Evolutionary conservation across 2,329 filamentous ascomycete species (phyloP).

Genomic region (Alternaria hordeiaustralica): DNA sequence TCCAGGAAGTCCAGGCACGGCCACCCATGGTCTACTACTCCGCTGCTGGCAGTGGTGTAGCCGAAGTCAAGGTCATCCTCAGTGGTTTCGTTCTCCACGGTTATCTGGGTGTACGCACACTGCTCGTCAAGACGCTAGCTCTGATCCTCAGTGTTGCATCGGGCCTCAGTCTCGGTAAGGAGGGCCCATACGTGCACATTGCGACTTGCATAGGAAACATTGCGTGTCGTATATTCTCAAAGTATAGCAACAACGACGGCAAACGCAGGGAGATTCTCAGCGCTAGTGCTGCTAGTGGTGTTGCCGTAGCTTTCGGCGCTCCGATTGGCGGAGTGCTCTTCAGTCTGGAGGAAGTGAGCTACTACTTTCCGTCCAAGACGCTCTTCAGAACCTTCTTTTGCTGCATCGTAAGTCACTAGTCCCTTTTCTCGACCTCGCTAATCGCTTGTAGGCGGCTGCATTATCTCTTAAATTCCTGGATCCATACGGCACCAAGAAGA

Average conservation of each 20-base stretch:
- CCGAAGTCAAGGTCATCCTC: slow-evolving; percentile 96
- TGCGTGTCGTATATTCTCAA: slow-evolving; percentile 87
- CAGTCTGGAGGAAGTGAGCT: slow-evolving; percentile 91
- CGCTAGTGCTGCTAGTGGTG: slow-evolving; percentile 87
- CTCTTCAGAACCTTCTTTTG: slow-evolving; percentile 98
- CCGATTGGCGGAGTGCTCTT: slow-evolving; percentile 91
- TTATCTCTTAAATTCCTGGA: slow-evolving; percentile 93
- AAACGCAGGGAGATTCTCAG: slow-evolving; percentile 95
- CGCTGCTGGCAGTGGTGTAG: slow-evolving; percentile 92
- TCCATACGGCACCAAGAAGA: slow-evolving; percentile 94
- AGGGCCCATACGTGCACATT: slow-evolving; percentile 97
- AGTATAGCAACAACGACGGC: slow-evolving; percentile 92
- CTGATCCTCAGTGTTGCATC: slow-evolving; percentile 90
- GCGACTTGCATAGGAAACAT: slow-evolving; percentile 96
- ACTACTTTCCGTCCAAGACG: slow-evolving; percentile 97
- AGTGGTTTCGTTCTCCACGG: slow-evolving; percentile 97
- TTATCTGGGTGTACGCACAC: slow-evolving; percentile 86
- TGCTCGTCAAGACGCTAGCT: slow-evolving; percentile 82
- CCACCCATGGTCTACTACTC: slow-evolving; percentile 93
- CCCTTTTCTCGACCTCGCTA: slow-evolving; percentile 11
- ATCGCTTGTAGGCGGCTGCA: slow-evolving; percentile 65
- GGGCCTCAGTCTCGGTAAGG: slow-evolving; percentile 91
- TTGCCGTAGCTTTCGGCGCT: slow-evolving; percentile 92
- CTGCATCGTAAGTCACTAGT: slow-evolving; percentile 71
- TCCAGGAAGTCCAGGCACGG: slow-evolving; percentile 48